phyloP scores from a whole-genome alignment of 2,329 filamentous ascomycete species.

The Monilinia aucupariae region DNA sequence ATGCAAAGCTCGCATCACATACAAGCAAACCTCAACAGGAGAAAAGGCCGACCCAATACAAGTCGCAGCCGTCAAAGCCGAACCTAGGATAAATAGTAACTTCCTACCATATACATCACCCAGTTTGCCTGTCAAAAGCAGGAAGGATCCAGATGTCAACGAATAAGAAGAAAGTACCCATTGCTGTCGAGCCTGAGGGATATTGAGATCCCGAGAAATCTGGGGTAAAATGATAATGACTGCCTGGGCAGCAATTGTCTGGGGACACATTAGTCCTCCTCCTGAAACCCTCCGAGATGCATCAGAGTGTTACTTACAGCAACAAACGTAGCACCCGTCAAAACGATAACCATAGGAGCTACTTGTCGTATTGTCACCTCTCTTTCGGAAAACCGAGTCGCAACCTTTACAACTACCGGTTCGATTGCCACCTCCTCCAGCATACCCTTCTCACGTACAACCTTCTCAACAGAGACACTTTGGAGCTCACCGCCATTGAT shows the following conservation, averaged over 20 bases:
- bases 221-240: constrained; percentile 50
- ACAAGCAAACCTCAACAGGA: constrained; percentile 61
- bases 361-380: constrained; percentile 29
- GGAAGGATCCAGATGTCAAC: constrained; percentile 44
- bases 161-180: constrained; percentile 36
- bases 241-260: constrained; percentile 36
- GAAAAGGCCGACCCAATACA: constrained; percentile 59
- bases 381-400: constrained; percentile 15
- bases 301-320: constrained; percentile 20
- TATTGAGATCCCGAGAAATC: constrained; percentile 28
- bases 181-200: constrained; percentile 31
- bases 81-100: constrained; percentile 43
- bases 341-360: constrained; percentile 27
- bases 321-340: constrained; percentile 30
- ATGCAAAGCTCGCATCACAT: constrained; percentile 61
- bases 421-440: background rate
- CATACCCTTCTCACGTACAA: background rate
- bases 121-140: constrained; percentile 46
- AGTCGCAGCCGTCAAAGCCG: constrained; percentile 55
- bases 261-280: background rate
- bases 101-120: constrained; percentile 47
- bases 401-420: constrained; percentile 7
- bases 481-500: background rate
- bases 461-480: background rate
- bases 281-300: no score